phyloP scores from a whole-genome alignment of 805 yeast species.

The Lachancea meyersii region DNA sequence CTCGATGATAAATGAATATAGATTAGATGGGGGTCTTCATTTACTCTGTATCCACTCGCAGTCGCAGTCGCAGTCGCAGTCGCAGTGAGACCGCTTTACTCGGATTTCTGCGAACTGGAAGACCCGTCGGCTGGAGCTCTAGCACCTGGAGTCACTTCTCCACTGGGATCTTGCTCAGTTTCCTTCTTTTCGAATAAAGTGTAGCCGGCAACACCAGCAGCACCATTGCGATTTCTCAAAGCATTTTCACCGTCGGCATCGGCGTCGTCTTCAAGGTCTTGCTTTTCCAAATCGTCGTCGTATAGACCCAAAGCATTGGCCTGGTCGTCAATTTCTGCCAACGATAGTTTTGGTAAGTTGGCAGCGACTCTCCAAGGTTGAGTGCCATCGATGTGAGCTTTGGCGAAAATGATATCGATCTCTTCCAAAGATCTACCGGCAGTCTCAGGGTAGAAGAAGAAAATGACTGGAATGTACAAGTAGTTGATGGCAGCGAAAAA shows the following conservation, averaged over 20 bases:
- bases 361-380: conserved; percentile 61
- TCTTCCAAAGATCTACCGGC: conserved; percentile 72
- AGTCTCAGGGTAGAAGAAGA: conserved; percentile 70
- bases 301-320: conserved; percentile 52
- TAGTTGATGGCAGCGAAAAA: conserved; percentile 63
- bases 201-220: conserved; percentile 11
- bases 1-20: too few relatives aligned
- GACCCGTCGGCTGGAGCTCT: conserved; percentile 8
- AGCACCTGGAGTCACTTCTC: not conserved
- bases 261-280: conserved; percentile 19
- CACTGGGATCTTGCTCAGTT: not conserved
- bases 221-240: conserved; percentile 9
- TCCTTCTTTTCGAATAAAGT: conserved; percentile 11
- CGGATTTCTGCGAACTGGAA: conserved; percentile 7
- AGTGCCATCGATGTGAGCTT: conserved; percentile 45
- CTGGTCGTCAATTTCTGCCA: conserved; percentile 53
- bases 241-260: conserved; percentile 14
- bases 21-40: too few relatives aligned
- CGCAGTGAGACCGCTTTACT: not conserved
- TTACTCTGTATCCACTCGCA: too few relatives aligned
- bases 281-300: conserved; percentile 36
- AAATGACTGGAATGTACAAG: conserved; percentile 54
- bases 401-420: conserved; percentile 54
- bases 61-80: too few relatives aligned
- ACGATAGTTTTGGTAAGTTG: conserved; percentile 52